Evolutionary conservation across 2,329 filamentous ascomycete species (phyloP).

Genomic region (Aspergillus proliferans): DNA sequence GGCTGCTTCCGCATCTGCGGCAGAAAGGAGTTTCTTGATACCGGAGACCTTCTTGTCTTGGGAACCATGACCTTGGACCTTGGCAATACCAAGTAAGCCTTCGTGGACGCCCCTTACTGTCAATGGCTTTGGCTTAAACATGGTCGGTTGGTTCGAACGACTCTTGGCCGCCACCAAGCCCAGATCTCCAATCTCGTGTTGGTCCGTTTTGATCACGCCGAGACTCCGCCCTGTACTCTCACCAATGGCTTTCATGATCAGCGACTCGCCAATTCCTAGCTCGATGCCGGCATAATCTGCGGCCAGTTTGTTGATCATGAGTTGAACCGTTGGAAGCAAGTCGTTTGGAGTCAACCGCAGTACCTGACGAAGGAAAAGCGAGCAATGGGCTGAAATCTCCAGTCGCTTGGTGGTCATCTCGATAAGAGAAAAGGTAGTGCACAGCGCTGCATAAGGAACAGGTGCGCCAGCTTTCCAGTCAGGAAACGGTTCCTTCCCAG

Average conservation of each 20-base stretch:
- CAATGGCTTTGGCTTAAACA: constrained; percentile 94
- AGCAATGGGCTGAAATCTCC: constrained; percentile 81
- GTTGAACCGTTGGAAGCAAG: constrained; percentile 75
- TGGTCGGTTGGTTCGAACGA: constrained; percentile 87
- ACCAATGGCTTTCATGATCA: constrained; percentile 98
- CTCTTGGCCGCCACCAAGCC: constrained; percentile 94
- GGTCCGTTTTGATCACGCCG: constrained; percentile 85
- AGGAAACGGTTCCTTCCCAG: constrained; percentile 74
- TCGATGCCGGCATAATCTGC: constrained; percentile 96
- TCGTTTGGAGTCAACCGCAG: constrained; percentile 82
- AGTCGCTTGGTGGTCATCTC: constrained; percentile 92
- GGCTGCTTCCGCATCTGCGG: constrained; percentile 67
- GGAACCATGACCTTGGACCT: constrained; percentile 74
- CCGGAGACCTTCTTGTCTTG: constrained; percentile 86
- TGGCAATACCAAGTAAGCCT: constrained; percentile 81
- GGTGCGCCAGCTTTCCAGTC: constrained; percentile 88
- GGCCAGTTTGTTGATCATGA: constrained; percentile 98
- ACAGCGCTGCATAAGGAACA: constrained; percentile 90
- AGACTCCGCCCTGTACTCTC: constrained; percentile 86
- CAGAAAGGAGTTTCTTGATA: constrained; percentile 94
- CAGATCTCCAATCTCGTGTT: constrained; percentile 92
- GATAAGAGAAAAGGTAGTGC: constrained; percentile 87
- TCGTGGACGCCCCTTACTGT: constrained; percentile 83
- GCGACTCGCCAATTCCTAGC: constrained; percentile 92
- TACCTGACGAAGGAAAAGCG: constrained; percentile 89